Evolutionary conservation across 352 stramenopile genomes (phyloP), one percentile per base, ranked within the genome.

Genomic region (Globisporangium radiosum): DNA sequence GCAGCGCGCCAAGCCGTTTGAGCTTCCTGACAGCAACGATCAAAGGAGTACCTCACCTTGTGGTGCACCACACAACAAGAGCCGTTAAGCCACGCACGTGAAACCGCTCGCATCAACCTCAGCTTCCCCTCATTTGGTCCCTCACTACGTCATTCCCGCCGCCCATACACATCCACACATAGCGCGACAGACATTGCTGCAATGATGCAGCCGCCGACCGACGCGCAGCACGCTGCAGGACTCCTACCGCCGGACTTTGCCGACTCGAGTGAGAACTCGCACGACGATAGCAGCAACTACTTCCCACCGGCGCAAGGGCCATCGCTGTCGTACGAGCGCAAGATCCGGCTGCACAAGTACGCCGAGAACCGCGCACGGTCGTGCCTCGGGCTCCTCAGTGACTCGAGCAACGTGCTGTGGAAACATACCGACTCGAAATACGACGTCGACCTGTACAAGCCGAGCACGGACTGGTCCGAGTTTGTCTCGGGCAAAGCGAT

Each of bases 401-500:
- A 90, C 54, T 75, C 81, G 52, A 90, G 81, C 66, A 87, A 77
- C 60, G 78, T 87, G 54, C 71, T 93, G 8, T 93, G 83, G 83
- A 89, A 90, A 62, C 63, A 85, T n/a, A 73, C 88, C 45, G 83
- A 93, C 58, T 78, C 71, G 38, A 93, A 93, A 59, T 75, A 84
- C 54, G 85, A 92, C 62, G 81, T 93, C 50, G 77, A 75, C 15
- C 61, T 95, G 40, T 93, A 88, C 69, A 93, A 93, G 62, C 85
- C 85, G 13, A 88, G 77, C 65, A 88, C 83, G 1, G 85, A 95
- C 56, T 95, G 85, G 85, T 92, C 85, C 66, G 85, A 92, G 60
- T 92, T 90, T 37, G 71, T 92, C 2, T 92, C 85, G 4, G 79
- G 83, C 51, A 92, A 92, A 61, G 85, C 85, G 3, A 81, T 92